Percentiles rank a stretch among this genome's conserved stretches.
phyloP scores from a whole-genome alignment of 1,284 basidiomycete genomes.

The Neolentinus lepideus region DNA sequence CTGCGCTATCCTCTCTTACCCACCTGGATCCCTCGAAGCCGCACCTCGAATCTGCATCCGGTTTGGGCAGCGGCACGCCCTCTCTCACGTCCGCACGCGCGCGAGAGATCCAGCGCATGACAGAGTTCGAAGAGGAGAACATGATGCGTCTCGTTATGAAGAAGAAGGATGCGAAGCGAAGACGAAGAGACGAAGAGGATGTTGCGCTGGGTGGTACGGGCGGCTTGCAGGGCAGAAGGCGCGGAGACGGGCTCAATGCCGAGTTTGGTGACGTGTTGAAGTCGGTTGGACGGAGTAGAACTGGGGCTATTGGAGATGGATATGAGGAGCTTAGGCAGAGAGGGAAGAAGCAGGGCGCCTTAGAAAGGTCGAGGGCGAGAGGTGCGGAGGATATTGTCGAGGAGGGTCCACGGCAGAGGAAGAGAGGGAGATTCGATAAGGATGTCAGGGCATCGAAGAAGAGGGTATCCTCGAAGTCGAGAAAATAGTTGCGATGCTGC shows the following conservation, averaged over 20 bases:
- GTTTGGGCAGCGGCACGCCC: slow-evolving; percentile 56
- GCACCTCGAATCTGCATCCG: slow-evolving; percentile 71
- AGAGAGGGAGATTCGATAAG: slow-evolving; percentile 73
- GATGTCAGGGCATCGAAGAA: slow-evolving; percentile 55
- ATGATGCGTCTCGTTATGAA: slow-evolving; percentile 90
- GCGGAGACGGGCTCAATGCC: slow-evolving; percentile 75
- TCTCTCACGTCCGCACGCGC: slow-evolving; percentile 60
- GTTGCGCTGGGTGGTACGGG: slow-evolving; percentile 78
- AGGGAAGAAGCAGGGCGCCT: slow-evolving; percentile 56
- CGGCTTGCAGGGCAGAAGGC: slow-evolving; percentile 37
- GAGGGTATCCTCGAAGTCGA: slow-evolving; percentile 10
- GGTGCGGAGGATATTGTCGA: slow-evolving; percentile 32
- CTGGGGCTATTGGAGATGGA: slow-evolving; percentile 48
- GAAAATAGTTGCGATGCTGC: not conserved
- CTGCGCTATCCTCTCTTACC: slow-evolving; percentile 64
- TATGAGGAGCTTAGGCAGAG: slow-evolving; percentile 70
- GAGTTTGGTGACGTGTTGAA: slow-evolving; percentile 80
- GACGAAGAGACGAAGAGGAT: slow-evolving; percentile 86
- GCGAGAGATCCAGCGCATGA: slow-evolving; percentile 74
- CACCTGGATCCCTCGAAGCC: slow-evolving; percentile 60
- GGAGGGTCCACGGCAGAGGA: slow-evolving; percentile 40
- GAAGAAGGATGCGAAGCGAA: slow-evolving; percentile 79
- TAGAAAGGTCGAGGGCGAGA: slow-evolving; percentile 44
- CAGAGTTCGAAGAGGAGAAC: slow-evolving; percentile 94
- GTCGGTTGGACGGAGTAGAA: slow-evolving; percentile 37